phyloP scores from a whole-genome alignment of 2,329 filamentous ascomycete genomes.

The Epichloe festucae region DNA sequence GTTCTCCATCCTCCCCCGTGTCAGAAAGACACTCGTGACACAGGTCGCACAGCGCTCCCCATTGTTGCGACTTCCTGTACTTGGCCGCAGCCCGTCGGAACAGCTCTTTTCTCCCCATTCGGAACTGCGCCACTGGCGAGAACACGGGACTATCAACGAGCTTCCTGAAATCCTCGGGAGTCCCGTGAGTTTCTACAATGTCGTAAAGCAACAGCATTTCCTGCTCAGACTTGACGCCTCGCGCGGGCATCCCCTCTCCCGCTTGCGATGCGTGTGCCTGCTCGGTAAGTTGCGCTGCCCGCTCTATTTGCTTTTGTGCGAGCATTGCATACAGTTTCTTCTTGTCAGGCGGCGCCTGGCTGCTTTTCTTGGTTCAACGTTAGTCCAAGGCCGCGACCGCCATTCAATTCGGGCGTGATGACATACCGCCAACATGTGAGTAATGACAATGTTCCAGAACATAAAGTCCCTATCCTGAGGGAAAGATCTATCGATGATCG shows the following conservation, averaged over 20 bases:
- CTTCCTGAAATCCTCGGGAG: slow-evolving; percentile 26
- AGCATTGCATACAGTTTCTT: slow-evolving; percentile 38
- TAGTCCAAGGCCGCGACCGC: neutral
- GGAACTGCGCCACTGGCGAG: slow-evolving; percentile 31
- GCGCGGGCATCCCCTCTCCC: slow-evolving; percentile 10
- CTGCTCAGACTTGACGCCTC: slow-evolving; percentile 32
- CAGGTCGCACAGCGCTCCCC: slow-evolving; percentile 29
- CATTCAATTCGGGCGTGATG: neutral
- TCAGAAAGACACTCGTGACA: slow-evolving; percentile 30
- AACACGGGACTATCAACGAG: slow-evolving; percentile 26
- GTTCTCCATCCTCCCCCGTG: slow-evolving; percentile 22
- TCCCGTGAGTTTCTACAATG: slow-evolving; percentile 31
- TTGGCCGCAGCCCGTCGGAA: slow-evolving; percentile 27
- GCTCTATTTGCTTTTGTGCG: slow-evolving; percentile 36
- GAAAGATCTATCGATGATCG: slow-evolving; percentile 38
- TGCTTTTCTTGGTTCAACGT: slow-evolving; percentile 25
- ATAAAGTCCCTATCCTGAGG: slow-evolving; percentile 33
- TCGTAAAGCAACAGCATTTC: slow-evolving; percentile 38
- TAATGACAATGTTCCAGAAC: slow-evolving; percentile 43
- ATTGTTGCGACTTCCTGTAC: slow-evolving; percentile 26
- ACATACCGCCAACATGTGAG: slow-evolving; percentile 38
- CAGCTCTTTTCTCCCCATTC: slow-evolving; percentile 32
- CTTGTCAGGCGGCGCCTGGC: slow-evolving; percentile 34
- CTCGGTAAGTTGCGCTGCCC: slow-evolving; percentile 32
- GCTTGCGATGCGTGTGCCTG: slow-evolving; percentile 15